Percentiles rank a stretch among this genome's conserved stretches.
Evolutionary conservation across 225 moss, liverwort and hornwort species (phyloP).

Genomic region (Climacium dendroides): DNA sequence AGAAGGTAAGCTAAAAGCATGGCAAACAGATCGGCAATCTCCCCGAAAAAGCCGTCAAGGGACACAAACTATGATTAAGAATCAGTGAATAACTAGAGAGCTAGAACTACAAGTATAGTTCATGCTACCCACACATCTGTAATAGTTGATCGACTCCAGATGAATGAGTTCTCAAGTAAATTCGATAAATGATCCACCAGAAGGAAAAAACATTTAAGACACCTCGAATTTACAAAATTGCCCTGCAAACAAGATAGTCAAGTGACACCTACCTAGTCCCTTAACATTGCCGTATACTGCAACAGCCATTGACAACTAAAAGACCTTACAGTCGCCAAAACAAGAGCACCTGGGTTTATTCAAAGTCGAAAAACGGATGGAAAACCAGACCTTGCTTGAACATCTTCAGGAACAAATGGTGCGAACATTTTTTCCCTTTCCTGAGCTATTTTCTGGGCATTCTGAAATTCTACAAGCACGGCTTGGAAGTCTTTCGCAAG

Average conservation of each 20-base stretch:
- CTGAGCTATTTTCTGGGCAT: conserved; percentile 73
- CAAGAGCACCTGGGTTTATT: background rate
- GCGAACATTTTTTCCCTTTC: conserved; percentile 73
- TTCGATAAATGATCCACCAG: background rate
- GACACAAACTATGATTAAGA: background rate
- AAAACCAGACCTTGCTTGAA: conserved; percentile 31
- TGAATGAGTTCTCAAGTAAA: background rate
- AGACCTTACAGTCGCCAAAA: background rate
- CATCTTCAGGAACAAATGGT: conserved; percentile 67
- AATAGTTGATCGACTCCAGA: background rate
- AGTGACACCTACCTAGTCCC: background rate
- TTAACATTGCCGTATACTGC: background rate
- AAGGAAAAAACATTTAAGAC: background rate
- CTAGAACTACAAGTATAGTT: no score
- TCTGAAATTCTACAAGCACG: conserved; percentile 84
- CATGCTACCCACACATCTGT: background rate
- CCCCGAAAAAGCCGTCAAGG: background rate
- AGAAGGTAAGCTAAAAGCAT: background rate
- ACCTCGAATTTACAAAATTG: background rate
- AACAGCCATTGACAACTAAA: background rate
- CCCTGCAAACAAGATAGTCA: background rate
- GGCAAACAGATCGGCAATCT: background rate
- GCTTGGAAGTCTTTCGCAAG: conserved; percentile 97
- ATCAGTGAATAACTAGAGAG: background rate
- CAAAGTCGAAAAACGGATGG: background rate